Evolutionary conservation across 202 grass and related monocot genomes (phyloP), one percentile per base, ranked within the genome.

Genomic region (Musa balbisiana): DNA sequence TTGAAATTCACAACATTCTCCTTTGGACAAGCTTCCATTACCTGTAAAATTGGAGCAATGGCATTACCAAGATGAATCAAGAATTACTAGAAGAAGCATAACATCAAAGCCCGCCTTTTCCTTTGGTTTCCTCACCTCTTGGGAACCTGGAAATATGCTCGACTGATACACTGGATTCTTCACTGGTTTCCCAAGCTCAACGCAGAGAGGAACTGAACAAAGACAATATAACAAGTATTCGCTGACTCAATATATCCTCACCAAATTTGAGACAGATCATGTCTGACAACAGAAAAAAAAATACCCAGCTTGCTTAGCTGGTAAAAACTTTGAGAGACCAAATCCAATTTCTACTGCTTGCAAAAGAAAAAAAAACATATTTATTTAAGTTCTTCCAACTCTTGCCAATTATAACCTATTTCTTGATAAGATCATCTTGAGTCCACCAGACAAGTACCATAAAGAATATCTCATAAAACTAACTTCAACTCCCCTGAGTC

Each of bases 21-120:
- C 84, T 75, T 89, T 11, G 90, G 90, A 76, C 93, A 97, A 10
- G 80, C 71, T 52, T 91, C 80, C 93, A 97, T 97, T 8, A 65
- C 90, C 93, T 97, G 77, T 27, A 73, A 81, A 6, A 11, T 73
- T 49, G 0, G 10, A 79, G 0, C 55, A 27, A 29, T 14, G 22
- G 17, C 4, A 25, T 11, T 17, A 55, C 12, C 33, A 25, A 64
- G 73, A 50, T 67, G 67, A 60, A 29, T 5, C 75, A 14, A 59
- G 26, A 76, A 25, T 19, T n/a, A 8, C 11, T 52, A 55, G 24
- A 11, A 9, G 50, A 23, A 74, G 67, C 52, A 51, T 52, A 12
- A 15, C 20, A 1, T 23, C 22, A 23, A 26, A 24, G 51, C 13
- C 23, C 16, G 51, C 13, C 29, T 19, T 76, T 53, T 2, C 53